A percentile compares a stretch with the other conserved stretches of the same genome.
phyloP scores from a whole-genome alignment of 2,329 filamentous ascomycete genomes.

The Metarhizium brunneum region DNA sequence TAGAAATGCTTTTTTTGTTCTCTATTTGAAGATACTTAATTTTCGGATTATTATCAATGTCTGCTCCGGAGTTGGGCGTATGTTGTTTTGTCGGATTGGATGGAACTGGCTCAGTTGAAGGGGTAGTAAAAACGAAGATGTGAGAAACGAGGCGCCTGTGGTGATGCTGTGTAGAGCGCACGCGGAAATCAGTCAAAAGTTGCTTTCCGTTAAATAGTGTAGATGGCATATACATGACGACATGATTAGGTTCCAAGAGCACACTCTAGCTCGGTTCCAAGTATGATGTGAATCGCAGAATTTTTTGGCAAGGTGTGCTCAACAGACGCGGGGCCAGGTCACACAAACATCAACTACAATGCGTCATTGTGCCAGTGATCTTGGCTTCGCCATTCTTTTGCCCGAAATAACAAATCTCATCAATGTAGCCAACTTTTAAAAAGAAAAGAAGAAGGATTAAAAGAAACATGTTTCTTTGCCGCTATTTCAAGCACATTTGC shows the following conservation, averaged over 20 bases:
- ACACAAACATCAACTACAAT: no score
- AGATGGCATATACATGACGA: background rate
- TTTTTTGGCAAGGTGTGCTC: no score
- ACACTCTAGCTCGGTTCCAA: background rate
- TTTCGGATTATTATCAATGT: constrained; percentile 13
- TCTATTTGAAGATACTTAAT: constrained; percentile 10
- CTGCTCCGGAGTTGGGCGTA: constrained; percentile 23
- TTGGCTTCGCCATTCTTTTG: background rate
- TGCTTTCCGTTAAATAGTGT: background rate
- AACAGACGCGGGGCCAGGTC: no score
- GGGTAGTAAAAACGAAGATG: background rate
- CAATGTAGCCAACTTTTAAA: background rate
- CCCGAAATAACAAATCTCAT: background rate
- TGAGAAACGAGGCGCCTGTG: background rate
- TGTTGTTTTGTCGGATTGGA: background rate
- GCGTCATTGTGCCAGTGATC: no score
- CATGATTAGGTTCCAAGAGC: background rate
- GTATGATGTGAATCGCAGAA: background rate
- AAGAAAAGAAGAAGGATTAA: background rate
- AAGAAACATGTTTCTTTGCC: constrained; percentile 5
- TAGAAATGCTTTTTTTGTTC: background rate
- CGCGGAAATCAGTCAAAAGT: background rate
- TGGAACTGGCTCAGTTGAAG: background rate
- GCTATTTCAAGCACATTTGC: background rate
- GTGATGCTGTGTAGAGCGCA: background rate